These are phyloP conservation scores for Cladobotryum mycophilum DNA, from an alignment of 2,329 filamentous ascomycete species.

Conservation along the genomic window DNA sequence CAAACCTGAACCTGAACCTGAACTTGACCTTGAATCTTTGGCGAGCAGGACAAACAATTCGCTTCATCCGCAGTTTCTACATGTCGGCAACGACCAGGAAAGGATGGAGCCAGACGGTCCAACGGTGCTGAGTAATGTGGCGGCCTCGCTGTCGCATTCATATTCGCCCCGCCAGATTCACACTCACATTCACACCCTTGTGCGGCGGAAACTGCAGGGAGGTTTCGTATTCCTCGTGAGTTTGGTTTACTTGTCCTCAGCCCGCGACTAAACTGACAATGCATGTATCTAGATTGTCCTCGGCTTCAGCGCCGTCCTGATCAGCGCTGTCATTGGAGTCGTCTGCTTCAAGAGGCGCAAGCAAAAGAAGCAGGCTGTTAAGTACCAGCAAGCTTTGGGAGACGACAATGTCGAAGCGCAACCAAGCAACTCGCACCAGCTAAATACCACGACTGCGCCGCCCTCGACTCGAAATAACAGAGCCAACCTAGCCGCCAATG, in stretches of 20 bases:
- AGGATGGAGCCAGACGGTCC: not conserved
- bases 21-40: too few relatives aligned
- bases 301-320: not conserved
- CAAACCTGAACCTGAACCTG: too few relatives aligned
- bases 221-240: constrained; percentile 13
- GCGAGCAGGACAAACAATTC: too few relatives aligned
- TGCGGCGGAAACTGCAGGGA: constrained; percentile 2
- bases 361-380: constrained; percentile 11
- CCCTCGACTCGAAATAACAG: not conserved
- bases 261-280: not conserved
- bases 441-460: constrained; percentile 16
- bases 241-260: not conserved
- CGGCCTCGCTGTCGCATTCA: not conserved
- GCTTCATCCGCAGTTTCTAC: too few relatives aligned
- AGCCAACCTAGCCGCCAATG: not conserved
- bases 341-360: constrained; percentile 13
- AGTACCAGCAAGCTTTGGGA: constrained; percentile 27
- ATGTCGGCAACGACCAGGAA: not conserved
- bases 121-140: not conserved
- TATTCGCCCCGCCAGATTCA: constrained; percentile 6
- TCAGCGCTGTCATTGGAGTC: not conserved
- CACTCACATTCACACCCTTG: not conserved
- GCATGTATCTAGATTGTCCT: constrained; percentile 1
- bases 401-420: constrained; percentile 20
- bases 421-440: constrained; percentile 18